A percentile compares a stretch with the other conserved stretches of the same genome.
These are phyloP conservation scores for Paecilomyces formosus DNA, from an alignment of 2,329 filamentous ascomycete genomes.

Conservation along the genomic window DNA sequence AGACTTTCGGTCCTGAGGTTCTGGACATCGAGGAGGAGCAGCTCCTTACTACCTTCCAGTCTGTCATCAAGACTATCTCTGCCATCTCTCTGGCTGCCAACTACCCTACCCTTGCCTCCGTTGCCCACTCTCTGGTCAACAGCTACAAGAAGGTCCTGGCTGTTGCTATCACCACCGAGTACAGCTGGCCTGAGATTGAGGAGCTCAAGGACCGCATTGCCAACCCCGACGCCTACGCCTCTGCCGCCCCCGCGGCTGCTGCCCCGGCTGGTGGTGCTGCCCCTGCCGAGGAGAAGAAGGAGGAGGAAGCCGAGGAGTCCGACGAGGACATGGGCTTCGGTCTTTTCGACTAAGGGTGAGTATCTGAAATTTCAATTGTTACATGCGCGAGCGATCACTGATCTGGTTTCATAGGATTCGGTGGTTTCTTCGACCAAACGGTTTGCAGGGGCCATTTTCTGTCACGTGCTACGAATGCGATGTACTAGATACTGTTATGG, in stretches of 20 bases:
- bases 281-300: constrained; percentile 46
- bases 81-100: constrained; percentile 83
- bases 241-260: constrained; percentile 55
- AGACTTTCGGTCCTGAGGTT: constrained; percentile 77
- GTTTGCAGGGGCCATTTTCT: constrained; percentile 10
- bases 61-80: constrained; percentile 79
- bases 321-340: constrained; percentile 33
- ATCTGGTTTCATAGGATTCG: constrained; percentile 51
- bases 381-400: constrained; percentile 33
- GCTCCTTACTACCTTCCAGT: constrained; percentile 74
- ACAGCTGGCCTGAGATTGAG: constrained; percentile 91
- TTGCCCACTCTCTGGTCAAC: constrained; percentile 96
- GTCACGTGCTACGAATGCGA: constrained; percentile 22
- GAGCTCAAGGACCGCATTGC: constrained; percentile 99
- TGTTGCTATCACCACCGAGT: constrained; percentile 82
- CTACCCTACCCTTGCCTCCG: constrained; percentile 93
- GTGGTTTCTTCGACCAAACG: constrained; percentile 66
- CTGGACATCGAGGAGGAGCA: constrained; percentile 94
- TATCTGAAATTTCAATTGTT: background rate
- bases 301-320: constrained; percentile 60
- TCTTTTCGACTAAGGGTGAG: constrained; percentile 35
- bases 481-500: constrained; percentile 31
- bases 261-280: constrained; percentile 45
- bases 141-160: constrained; percentile 90
- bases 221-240: constrained; percentile 94